Base-by-base conservation (phyloP, 2,329 filamentous ascomycete species). In the Fusarium sp. region DNA sequence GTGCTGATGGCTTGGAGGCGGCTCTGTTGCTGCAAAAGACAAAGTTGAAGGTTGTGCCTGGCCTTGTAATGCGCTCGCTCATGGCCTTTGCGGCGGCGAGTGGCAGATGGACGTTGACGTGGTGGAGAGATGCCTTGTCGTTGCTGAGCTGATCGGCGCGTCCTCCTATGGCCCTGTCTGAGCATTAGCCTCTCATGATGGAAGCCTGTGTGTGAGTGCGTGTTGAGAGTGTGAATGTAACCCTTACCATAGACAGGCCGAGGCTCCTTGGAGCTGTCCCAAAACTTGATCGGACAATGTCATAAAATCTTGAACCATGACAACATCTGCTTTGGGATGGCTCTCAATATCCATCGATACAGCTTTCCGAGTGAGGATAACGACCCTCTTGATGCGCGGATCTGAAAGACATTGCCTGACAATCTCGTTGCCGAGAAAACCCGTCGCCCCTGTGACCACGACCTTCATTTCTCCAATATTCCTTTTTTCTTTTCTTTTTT, bases 221-320 rank as follows among this genome's bases (percentile, higher is more conserved):
- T 17, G 21, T 37, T 21, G 4, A 19, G 19, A 25, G 23, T 25
- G 23, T 6, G 6, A 25, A 8, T 25, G 21, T 9, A 9, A 14
- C 14, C 80, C 79, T 35, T 82, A 88, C 88, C 88, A 91, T 23
- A 91, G 79, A 66, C 85, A 88, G 1, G 82, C 87, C 39, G 85
- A 79, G 0, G 85, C 85, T 14, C 84, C 87, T 11, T 79, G 71
- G 1, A 76, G 76, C 21, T 66, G 64, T 37, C 57, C 57, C 52
- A 77, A 51, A 25, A 76, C 46, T 4, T 72, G 73, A 8, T 72
- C 71, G 1, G 84, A 78, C 63, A 83, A 87, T 1, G 72, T 66
- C 7, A 77, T 75, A 71, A 87, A 88, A 69, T 88, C 82, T 13
- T 80, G 73, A 61, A 83, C 76, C 63, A 83, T 72, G 35, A 83